Base-by-base conservation (phyloP, 306 rosid species). In the Hylodesmum podocarpum region DNA sequence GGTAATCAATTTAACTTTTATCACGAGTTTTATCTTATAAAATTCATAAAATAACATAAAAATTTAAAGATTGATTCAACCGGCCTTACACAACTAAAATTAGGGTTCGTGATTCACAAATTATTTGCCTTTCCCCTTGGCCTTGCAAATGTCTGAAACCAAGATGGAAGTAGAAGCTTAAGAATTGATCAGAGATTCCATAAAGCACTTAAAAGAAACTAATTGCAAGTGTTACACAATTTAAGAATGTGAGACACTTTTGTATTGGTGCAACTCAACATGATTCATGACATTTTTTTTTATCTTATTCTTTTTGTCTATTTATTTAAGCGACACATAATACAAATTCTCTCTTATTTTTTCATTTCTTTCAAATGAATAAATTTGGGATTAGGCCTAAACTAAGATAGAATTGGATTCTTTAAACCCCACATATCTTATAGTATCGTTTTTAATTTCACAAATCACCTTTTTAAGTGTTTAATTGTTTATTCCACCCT, bases 381-480 rank as follows among this genome's bases (percentile, higher is more conserved):
- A 61, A 58, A 57, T 81, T 59, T 70, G 29, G 43, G 47, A 33
- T 76, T 61, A 37, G 82, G 68, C 75, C 61, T 78, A 59, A 73
- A 78, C 39, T 37, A 74, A 5, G 47, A 55, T 21, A 81, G 88
- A 81, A 85, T 78, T 79, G 66, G 88, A 83, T 87, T 70, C 84
- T 79, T 74, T 31, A 83, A 53, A 51, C 68, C 78, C 44, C 14
- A 31, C 43, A 39, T 57, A 69, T 80, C 81, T 65, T 64, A 66
- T 3, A 16, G 25, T 57, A 12, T 72, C 37, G 18, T 58, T 14
- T 31, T 29, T n/a, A 29, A 27, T 67, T 66, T 37, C 36, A 46
- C 72, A 16, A 72, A 73, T 67, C 3, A 62, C 55, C 44, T 57
- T 66, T 65, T 62, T 59, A 53, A 58, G 15, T 61, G 54, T 40